These are phyloP conservation scores for Echium plantagineum DNA, from an alignment of 257 asterid species.

Conservation along the genomic window DNA sequence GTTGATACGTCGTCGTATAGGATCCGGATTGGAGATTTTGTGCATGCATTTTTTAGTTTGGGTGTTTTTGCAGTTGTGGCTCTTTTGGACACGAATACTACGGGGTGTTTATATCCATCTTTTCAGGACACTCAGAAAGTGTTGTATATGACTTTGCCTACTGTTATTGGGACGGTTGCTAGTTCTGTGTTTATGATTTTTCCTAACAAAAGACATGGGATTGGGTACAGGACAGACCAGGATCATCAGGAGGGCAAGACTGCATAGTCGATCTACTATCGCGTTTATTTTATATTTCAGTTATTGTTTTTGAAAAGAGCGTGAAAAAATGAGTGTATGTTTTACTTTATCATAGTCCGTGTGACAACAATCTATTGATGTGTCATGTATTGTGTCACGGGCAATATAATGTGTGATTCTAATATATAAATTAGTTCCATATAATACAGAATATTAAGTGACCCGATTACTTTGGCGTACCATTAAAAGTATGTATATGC, in stretches of 20 bases:
- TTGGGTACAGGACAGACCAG: slow-evolving; percentile 49
- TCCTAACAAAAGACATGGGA: slow-evolving; percentile 61
- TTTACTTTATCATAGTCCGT: too few species aligned
- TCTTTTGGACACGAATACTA: slow-evolving; percentile 49
- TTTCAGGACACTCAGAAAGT: slow-evolving; percentile 40
- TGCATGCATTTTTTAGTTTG: slow-evolving; percentile 44
- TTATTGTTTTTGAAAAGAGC: too few species aligned
- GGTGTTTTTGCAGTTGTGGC: slow-evolving; percentile 48
- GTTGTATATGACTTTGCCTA: slow-evolving; percentile 54
- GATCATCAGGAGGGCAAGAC: slow-evolving; percentile 1
- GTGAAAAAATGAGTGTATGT: too few species aligned
- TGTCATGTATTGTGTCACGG: too few species aligned
- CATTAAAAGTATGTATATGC: too few species aligned
- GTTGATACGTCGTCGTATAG: slow-evolving; percentile 36
- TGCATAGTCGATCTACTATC: neutral
- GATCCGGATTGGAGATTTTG: slow-evolving; percentile 51
- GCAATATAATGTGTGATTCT: too few species aligned
- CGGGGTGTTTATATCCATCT: slow-evolving; percentile 57
- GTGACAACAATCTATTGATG: too few species aligned
- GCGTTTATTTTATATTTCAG: too few species aligned
- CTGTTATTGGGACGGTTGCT: slow-evolving; percentile 44
- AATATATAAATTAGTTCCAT: too few species aligned
- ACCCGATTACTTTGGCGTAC: too few species aligned
- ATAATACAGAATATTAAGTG: too few species aligned
- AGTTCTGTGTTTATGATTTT: slow-evolving; percentile 39